Base-by-base conservation (phyloP, 306 rosid genomes). In the Coriaria nepalensis region DNA sequence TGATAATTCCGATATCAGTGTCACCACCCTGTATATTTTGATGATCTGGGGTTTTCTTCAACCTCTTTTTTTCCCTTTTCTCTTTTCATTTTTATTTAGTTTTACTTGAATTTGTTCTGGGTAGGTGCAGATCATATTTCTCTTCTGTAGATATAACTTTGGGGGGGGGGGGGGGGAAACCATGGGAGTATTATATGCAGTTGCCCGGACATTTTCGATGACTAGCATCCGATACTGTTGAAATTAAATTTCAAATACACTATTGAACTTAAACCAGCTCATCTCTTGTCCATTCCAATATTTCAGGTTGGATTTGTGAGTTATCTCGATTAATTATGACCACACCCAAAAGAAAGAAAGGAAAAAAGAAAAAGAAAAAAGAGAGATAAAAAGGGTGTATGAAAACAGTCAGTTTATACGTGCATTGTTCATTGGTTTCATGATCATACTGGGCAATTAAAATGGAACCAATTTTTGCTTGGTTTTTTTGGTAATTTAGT, bases 1-100 rank as follows among this genome's bases (percentile, higher is more conserved):
- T 70, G 69, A 75, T 64, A 52, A 60, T 53, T 64, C 62, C 59
- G 64, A 53, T 55, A 53, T 75, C 57, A 57, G 63, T 66, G 68
- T 66, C 74, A 56, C 45, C 66, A 58, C 60, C 50, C 67, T 20
- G 29, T 20, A 20, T 20, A 20, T 20, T 20, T 20, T 20, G 29
- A 20, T 3, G 29, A 20, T 69, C 46, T 29, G 58, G 57, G 75
- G 66, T 52, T 20, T 20, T 20, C 60, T 46, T 39, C 49, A 63
- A 57, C 47, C 57, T 62, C 47, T 60, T 65, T 68, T 56, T 57
- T 62, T 13, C 3, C 3, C 3, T 20, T 20, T 20, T 20, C 29
- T 20, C n/a, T 20, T 20, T 20, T 3, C 29, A 20, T 20, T 20
- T 20, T 20, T 3, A 1, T 20, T 20, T 20, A 20, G 3, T 20